Evolutionary conservation across 129 eudicot species (phyloP).

Genomic region (Erigeron canadensis): DNA sequence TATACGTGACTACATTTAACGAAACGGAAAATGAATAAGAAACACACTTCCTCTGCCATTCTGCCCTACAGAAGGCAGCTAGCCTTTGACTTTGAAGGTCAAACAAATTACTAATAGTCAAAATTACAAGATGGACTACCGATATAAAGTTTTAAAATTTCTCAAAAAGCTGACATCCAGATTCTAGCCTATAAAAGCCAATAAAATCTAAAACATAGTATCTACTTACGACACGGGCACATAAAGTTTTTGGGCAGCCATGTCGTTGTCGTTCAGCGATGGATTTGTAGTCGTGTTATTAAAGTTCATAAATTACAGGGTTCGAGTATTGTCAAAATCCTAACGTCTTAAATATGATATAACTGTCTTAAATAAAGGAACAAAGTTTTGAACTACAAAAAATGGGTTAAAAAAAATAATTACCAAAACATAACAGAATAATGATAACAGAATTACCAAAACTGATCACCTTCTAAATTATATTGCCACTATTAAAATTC

Average conservation of each 20-base stretch:
- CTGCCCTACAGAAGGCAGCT: background rate
- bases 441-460: background rate
- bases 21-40: background rate
- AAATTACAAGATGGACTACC: conserved; percentile 1
- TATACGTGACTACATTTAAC: background rate
- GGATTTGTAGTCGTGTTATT: too few relatives aligned
- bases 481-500: background rate
- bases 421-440: too few relatives aligned
- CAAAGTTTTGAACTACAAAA: too few relatives aligned
- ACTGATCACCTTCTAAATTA: background rate
- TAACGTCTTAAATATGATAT: too few relatives aligned
- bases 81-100: conserved; percentile 28
- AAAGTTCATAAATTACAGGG: too few relatives aligned
- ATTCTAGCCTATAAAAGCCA: background rate
- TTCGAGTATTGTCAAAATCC: too few relatives aligned
- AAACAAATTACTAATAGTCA: conserved; percentile 1
- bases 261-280: too few relatives aligned
- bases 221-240: too few relatives aligned
- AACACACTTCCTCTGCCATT: background rate
- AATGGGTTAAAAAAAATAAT: too few relatives aligned
- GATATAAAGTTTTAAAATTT: background rate
- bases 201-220: too few relatives aligned
- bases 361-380: too few relatives aligned
- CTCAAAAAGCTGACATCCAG: background rate
- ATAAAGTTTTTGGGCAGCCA: too few relatives aligned